A percentile compares a stretch with the other conserved stretches of the same genome.
These are phyloP conservation scores for Phialemonium atrogriseum DNA, from an alignment of 2,329 filamentous ascomycete species.

Conservation along the genomic window DNA sequence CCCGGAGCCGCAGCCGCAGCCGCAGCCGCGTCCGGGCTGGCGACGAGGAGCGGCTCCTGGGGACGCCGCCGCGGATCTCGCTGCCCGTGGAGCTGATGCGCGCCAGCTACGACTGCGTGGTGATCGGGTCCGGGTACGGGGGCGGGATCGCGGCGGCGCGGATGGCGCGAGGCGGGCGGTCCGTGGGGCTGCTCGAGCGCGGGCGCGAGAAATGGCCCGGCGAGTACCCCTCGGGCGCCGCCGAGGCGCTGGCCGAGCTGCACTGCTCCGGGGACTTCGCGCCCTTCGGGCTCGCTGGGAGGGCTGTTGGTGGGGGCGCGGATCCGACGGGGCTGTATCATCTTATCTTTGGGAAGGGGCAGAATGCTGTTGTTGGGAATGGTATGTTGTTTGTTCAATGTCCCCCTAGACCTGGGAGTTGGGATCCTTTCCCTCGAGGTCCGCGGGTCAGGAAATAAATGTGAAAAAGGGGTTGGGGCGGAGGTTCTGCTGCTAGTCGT, in stretches of 20 bases:
- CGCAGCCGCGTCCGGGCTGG: conserved; percentile 19
- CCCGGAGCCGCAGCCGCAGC: conserved; percentile 22
- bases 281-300: conserved; percentile 29
- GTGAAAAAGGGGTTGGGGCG: background rate
- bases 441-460: no score
- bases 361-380: conserved; percentile 54
- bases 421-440: no score
- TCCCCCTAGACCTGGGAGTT: background rate
- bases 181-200: conserved; percentile 56
- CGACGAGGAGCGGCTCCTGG: conserved; percentile 10
- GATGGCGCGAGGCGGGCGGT: conserved; percentile 51
- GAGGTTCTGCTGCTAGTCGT: background rate
- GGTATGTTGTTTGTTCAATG: conserved; percentile 27
- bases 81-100: conserved; percentile 49
- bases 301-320: conserved; percentile 36
- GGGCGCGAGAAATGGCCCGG: conserved; percentile 60
- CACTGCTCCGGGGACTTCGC: conserved; percentile 48
- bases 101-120: conserved; percentile 53
- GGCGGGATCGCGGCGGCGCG: conserved; percentile 57
- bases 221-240: conserved; percentile 46
- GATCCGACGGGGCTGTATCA: conserved; percentile 56
- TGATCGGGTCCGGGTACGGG: conserved; percentile 63
- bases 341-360: conserved; percentile 52
- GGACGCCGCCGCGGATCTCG: conserved; percentile 46
- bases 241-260: conserved; percentile 40